Evolutionary conservation across 345 rosid species (phyloP), one percentile per base, ranked within the genome.

Genomic region (Euphorbia peplus): DNA sequence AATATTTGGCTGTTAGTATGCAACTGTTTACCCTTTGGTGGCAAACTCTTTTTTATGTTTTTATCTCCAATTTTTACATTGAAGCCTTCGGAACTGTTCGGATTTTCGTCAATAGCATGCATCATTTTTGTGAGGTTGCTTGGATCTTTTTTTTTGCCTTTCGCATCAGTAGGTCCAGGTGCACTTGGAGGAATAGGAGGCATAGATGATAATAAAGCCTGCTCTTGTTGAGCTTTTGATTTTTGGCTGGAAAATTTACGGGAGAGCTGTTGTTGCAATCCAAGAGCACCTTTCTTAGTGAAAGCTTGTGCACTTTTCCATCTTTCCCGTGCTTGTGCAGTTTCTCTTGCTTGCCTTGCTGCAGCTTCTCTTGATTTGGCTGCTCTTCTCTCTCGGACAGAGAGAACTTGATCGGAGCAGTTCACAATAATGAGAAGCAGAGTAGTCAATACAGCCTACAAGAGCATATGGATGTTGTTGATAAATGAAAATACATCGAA

Each of bases 251-350:
- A 90, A 72, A 88, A 87, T 64, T 92, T 87, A 44, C 81, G 79
- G 39, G 96, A 88, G 41, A 92, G 58, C 53, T 85, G 88, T 57
- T 81, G 70, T 61, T 86, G 83, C 65, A 90, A 70, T 64, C 95
- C 96, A 25, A 71, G 1, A 37, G 79, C 80, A 54, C 58, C 80
- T 73, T 85, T 85, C 77, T 82, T 88, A 56, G 92, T 90, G 63
- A 62, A 72, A 68, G 79, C 78, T 82, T 72, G 87, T 66, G 96
- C 96, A 22, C 39, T 41, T 79, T 85, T 90, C 98, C 98, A 90
- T 70, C 92, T 84, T 70, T 92, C 90, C 21, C 92, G 85, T 72
- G 98, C 98, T 76, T 88, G 96, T 67, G 88, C 88, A 44, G 95
- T 92, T 82, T 87, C 98, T 71, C 84, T 81, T 57, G 90, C 96